These are phyloP conservation scores for Spergularia marina DNA, from an alignment of 148 eudicot genomes.

Conservation along the genomic window DNA sequence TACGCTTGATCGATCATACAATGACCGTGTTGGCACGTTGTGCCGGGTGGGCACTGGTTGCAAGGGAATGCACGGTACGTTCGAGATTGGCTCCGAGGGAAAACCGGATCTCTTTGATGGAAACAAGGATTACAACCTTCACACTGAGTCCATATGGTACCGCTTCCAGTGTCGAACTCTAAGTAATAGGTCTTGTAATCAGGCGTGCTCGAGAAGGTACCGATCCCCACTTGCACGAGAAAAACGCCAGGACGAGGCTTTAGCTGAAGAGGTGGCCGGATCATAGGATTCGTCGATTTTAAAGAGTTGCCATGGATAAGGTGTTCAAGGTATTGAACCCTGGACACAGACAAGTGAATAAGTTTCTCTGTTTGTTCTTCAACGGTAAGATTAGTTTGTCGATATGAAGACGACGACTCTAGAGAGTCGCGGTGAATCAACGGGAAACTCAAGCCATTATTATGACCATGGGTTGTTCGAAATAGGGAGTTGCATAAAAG, in stretches of 20 bases:
- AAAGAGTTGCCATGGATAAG: too few relatives aligned
- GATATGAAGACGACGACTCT: background rate
- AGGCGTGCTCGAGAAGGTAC: background rate
- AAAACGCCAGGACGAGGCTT: background rate
- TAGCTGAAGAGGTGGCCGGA: background rate
- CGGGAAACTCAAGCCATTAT: slow-evolving; percentile 6
- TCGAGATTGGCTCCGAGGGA: background rate
- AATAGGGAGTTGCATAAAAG: background rate
- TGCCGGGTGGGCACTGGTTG: background rate
- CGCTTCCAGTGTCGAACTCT: background rate
- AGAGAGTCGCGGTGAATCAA: slow-evolving; percentile 1
- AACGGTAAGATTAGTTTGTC: background rate
- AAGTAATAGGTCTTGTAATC: background rate
- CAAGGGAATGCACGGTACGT: background rate
- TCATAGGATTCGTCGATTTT: too few relatives aligned
- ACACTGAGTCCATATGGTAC: slow-evolving; percentile 7
- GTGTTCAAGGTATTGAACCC: background rate
- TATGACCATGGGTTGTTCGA: slow-evolving; percentile 1
- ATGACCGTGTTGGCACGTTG: background rate
- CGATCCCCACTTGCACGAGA: slow-evolving; percentile 5
- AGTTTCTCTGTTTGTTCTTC: background rate
- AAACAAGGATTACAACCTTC: slow-evolving; percentile 14
- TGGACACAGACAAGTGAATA: background rate
- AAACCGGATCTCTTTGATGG: background rate
- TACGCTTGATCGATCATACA: background rate